Evolutionary conservation across 345 rosid genomes (phyloP), one percentile per base, ranked within the genome.

Genomic region (Eucalyptus sideroxylon): DNA sequence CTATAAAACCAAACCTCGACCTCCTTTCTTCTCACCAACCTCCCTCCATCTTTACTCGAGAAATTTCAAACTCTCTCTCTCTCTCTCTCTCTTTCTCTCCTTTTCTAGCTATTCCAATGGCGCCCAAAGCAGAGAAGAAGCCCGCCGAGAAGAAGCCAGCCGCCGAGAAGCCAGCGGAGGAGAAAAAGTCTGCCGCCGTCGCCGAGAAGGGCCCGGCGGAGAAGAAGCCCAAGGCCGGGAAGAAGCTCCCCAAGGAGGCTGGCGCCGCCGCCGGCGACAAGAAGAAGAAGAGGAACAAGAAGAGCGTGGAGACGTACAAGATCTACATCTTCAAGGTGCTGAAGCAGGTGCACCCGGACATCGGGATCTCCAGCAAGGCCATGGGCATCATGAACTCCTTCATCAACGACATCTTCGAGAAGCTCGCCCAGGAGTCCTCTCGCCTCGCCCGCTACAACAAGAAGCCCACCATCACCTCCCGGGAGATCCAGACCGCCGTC

Each of bases 151-250:
- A 95, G 55, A 94, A 95, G 88, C 93, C 94, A 3, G 92, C 95
- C 10, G 30, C 49, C 50, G 51, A 85, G 53, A 85, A 85, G 62
- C 87, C 87, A 7, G n/a, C 47, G 4, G 91, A 89, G 91, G 97
- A 96, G 93, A 95, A 93, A 90, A 91, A 95, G 3, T 92, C 94
- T 2, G 72, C 94, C 11, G 69, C 93, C 2, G 94, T 92, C 27
- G 98, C 92, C 0, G 97, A 95, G 94, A 96, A 96, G 83, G 93
- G 94, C 6, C 96, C 96, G 12, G 98, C 96, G 2, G 98, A 95
- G 93, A 95, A 95, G 93, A 95, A 94, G 88, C 98, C 95, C 3
- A 96, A 96, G 89, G 98, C 98, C 44, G 97, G 97, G 1, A 96
- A 96, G 92, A 95, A 95, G 87, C 94, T 96, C 7, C 96, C 98